Evolutionary conservation across 228 moss, liverwort and hornwort species (phyloP).

Genomic region (Sphagnum fallax): DNA sequence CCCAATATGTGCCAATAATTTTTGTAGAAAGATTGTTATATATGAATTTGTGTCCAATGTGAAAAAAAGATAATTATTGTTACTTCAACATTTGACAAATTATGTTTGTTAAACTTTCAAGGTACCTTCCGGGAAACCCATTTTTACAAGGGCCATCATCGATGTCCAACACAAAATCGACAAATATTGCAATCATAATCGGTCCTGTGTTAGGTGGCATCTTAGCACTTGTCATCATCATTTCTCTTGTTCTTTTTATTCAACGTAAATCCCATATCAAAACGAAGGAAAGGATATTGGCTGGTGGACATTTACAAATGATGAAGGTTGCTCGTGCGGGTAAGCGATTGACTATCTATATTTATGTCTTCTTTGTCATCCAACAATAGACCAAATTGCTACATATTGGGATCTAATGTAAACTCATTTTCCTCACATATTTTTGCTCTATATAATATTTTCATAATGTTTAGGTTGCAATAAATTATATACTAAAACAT

Average conservation of each 20-base stretch:
- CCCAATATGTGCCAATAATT: too few relatives aligned
- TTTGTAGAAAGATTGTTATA: too few relatives aligned
- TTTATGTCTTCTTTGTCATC: background rate
- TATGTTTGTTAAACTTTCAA: too few relatives aligned
- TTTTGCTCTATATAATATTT: too few relatives aligned
- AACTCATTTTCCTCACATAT: too few relatives aligned
- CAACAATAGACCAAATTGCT: background rate
- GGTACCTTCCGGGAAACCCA: too few relatives aligned
- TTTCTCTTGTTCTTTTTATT: background rate
- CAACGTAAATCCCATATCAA: background rate
- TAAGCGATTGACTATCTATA: background rate
- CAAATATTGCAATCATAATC: background rate
- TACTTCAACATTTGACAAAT: too few relatives aligned
- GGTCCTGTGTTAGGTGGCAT: conserved; percentile 14
- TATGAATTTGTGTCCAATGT: background rate
- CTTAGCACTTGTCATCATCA: conserved; percentile 7
- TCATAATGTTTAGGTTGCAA: too few relatives aligned
- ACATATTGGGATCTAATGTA: background rate
- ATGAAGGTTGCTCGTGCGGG: background rate
- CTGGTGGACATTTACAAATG: too few relatives aligned
- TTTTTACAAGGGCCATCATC: too few relatives aligned
- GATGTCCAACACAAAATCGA: background rate
- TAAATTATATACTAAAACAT: too few relatives aligned
- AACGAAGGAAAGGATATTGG: too few relatives aligned
- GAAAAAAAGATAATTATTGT: background rate